Evolutionary conservation across 495 filamentous ascomycete genomes (phyloP).

Genomic region (Aspergillus biplanus): DNA sequence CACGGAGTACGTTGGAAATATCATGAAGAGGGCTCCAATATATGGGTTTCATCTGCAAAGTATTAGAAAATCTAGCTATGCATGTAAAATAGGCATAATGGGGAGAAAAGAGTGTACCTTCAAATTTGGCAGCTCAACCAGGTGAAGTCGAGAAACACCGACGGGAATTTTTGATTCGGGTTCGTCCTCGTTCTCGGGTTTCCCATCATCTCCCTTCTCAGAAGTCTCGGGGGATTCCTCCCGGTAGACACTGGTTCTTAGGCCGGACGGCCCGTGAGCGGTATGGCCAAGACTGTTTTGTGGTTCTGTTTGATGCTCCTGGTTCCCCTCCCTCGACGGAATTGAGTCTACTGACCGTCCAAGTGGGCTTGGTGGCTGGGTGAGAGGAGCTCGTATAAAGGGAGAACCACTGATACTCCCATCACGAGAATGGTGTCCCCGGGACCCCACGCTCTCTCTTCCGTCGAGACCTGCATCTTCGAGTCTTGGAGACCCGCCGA

Average conservation of each 20-base stretch:
- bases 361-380: constrained; percentile 37
- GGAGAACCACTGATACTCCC: constrained; percentile 48
- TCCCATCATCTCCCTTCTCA: constrained; percentile 21
- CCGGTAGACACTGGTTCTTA: constrained; percentile 36
- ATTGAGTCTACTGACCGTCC: constrained; percentile 40
- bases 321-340: constrained; percentile 30
- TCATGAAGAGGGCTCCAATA: constrained; percentile 98
- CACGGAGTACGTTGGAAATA: constrained; percentile 77
- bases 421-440: constrained; percentile 37
- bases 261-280: constrained; percentile 35
- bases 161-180: constrained; percentile 59
- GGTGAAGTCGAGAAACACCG: constrained; percentile 73
- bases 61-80: constrained; percentile 12
- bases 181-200: constrained; percentile 22
- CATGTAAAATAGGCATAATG: constrained; percentile 5
- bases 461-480: constrained; percentile 26
- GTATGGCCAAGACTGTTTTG: constrained; percentile 21
- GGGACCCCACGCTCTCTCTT: constrained; percentile 26
- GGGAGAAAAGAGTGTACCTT: constrained; percentile 37
- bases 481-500: constrained; percentile 23
- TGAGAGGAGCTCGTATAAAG: constrained; percentile 40
- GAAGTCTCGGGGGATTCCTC: constrained; percentile 19
- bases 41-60: constrained; percentile 85
- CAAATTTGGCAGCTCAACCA: constrained; percentile 56
- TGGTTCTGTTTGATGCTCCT: constrained; percentile 34